These are phyloP conservation scores for Phalaenopsis hybrid DNA, from an alignment of 116 monocot genomes.

Conservation along the genomic window DNA sequence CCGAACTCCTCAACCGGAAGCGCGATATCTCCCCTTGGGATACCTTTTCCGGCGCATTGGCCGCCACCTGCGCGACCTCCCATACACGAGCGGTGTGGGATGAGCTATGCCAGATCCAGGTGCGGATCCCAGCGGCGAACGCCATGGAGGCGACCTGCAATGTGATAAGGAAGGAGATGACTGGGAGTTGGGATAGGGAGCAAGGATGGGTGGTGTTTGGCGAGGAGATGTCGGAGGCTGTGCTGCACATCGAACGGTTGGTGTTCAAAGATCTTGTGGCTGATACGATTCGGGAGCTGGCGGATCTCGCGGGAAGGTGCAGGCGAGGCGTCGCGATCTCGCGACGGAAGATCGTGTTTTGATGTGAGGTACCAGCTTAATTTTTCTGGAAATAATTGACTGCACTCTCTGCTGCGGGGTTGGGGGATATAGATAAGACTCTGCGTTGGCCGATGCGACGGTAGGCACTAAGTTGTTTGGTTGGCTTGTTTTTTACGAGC, in stretches of 20 bases:
- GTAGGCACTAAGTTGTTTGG: too few relatives aligned
- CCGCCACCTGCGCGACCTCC: neutral
- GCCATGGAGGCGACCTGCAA: conserved; percentile 44
- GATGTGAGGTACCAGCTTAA: neutral
- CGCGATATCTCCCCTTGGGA: conserved; percentile 41
- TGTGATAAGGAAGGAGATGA: conserved; percentile 49
- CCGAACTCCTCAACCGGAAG: conserved; percentile 43
- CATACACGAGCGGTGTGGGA: conserved; percentile 38
- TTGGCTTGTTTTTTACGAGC: too few relatives aligned
- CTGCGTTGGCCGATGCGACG: too few relatives aligned
- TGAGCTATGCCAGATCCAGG: conserved; percentile 46
- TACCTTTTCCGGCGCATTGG: conserved; percentile 16
- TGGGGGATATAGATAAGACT: too few relatives aligned
- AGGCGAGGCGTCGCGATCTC: neutral
- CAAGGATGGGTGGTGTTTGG: conserved; percentile 22
- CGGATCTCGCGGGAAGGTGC: conserved; percentile 4
- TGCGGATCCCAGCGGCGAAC: conserved; percentile 24
- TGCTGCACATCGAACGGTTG: conserved; percentile 34
- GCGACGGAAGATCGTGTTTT: conserved; percentile 16
- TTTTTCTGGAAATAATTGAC: too few relatives aligned
- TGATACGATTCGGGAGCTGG: conserved; percentile 19
- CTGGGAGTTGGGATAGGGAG: neutral
- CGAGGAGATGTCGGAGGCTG: conserved; percentile 61
- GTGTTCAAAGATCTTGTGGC: conserved; percentile 24
- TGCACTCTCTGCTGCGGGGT: too few relatives aligned